Percentiles rank a stretch among this genome's conserved stretches.
phyloP scores from a whole-genome alignment of 345 rosid genomes.

The Gossypium sturtianum region DNA sequence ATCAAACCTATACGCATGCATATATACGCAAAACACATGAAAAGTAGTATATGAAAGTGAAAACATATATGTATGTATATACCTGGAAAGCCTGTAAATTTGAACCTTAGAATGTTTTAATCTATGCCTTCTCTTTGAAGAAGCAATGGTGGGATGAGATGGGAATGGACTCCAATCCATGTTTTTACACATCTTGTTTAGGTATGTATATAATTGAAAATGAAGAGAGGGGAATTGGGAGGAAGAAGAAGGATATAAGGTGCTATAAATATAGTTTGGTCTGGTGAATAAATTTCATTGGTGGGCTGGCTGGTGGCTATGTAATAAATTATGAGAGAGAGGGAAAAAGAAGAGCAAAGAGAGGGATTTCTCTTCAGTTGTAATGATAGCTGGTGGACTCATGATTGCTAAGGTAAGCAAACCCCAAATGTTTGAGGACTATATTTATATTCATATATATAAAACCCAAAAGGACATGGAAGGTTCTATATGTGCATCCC shows the following conservation, averaged over 20 bases:
- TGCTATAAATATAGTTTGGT: constrained; percentile 22
- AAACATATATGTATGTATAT: neutral
- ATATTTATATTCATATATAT: neutral
- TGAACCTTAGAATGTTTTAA: constrained; percentile 38
- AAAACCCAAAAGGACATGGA: constrained; percentile 7
- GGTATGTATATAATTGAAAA: neutral
- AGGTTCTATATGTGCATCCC: constrained; percentile 18
- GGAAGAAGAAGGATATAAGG: constrained; percentile 3
- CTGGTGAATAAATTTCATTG: neutral
- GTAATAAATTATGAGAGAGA: constrained; percentile 7
- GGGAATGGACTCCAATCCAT: constrained; percentile 24
- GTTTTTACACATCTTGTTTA: constrained; percentile 30
- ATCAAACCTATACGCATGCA: neutral
- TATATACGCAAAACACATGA: neutral
- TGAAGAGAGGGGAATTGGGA: neutral
- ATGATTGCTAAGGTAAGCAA: constrained; percentile 36
- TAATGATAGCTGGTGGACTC: constrained; percentile 43
- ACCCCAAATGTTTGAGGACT: constrained; percentile 8
- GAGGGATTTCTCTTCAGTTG: constrained; percentile 20
- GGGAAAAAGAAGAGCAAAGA: neutral
- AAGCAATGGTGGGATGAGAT: constrained; percentile 11
- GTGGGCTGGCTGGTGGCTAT: neutral
- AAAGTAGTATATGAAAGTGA: neutral
- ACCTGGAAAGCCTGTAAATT: constrained; percentile 42
- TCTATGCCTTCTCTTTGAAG: constrained; percentile 28